Evolutionary conservation across 371 early-diverging fungal genomes (phyloP), one percentile per base, ranked within the genome.

Genomic region (Mucor piriformis): DNA sequence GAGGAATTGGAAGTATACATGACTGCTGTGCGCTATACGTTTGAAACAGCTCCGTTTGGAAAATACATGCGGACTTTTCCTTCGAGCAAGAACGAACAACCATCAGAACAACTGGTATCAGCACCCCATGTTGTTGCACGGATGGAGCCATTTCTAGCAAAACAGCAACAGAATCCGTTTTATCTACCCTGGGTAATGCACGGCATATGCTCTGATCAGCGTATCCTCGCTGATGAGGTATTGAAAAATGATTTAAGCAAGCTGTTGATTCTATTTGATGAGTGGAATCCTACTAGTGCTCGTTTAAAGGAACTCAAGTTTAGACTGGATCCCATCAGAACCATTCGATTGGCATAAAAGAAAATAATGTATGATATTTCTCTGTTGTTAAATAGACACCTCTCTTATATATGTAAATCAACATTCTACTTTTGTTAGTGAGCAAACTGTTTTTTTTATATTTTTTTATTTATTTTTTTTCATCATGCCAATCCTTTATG

Each of bases 121-220:
- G 15, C 23, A 11, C 18, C 47, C 20, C 35, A 7, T 3, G 6
- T 34, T 12, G 6, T 20, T 20, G 21, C 64, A 2, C 37, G 57
- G 1, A 38, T 84, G 42, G 62, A 79, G 6, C 63, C 68, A 0
- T 85, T 88, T 57, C 64, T 71, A 23, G 86, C 85, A 43, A 76
- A 79, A 38, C 59, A 72, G n/a, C 82, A 80, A 23, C 70, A 86
- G 27, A 96, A 96, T 54, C 95, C 94, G 6, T 93, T 87, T 64
- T 92, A 84, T 69, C 70, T 96, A 3, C 95, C 97, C 3, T 95
- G 95, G 95, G 89, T 90, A 6, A 86, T 96, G 86, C 92, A 92
- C 8, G 87, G 88, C 6, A 74, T 96, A 16, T 75, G 84, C 55
- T 83, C 83, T 5, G 92, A 93, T 55, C 74, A 83, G 13, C 59